Percentiles rank a stretch among this genome's conserved stretches.
Evolutionary conservation across 164 flowering plant genomes (phyloP).

Genomic region (Stephania yunnanensis): DNA sequence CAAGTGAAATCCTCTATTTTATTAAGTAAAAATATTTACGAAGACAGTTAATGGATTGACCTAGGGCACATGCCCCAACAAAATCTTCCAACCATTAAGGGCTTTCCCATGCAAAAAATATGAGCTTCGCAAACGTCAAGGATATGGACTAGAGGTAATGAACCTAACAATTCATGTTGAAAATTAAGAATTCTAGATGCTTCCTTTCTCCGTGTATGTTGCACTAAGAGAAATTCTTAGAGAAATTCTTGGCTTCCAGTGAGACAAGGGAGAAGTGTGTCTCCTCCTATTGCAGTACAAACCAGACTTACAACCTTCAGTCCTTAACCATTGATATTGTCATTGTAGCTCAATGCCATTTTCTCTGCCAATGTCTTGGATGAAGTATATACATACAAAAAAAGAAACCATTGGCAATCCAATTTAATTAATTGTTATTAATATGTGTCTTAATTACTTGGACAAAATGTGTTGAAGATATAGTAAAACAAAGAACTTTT

Average conservation of each 20-base stretch:
- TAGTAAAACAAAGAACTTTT: background rate
- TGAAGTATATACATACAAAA: constrained; percentile 2
- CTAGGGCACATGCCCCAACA: no score
- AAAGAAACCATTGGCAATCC: background rate
- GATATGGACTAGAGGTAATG: constrained; percentile 42
- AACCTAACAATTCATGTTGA: constrained; percentile 32
- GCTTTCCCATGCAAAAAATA: constrained; percentile 40
- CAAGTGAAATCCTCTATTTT: no score
- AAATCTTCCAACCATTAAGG: constrained; percentile 28
- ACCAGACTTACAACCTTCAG: constrained; percentile 16
- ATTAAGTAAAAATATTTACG: no score
- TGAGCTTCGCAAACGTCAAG: constrained; percentile 50
- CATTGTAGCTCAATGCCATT: background rate
- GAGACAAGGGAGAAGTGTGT: constrained; percentile 20
- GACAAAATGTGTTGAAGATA: background rate
- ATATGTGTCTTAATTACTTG: no score
- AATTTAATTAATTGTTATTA: no score
- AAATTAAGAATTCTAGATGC: constrained; percentile 12
- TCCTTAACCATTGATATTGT: background rate
- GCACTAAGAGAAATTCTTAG: constrained; percentile 13
- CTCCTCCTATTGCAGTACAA: constrained; percentile 18
- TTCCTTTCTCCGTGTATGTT: background rate
- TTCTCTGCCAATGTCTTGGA: constrained; percentile 18
- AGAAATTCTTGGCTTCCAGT: constrained; percentile 13
- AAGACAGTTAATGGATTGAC: no score